phyloP scores from a whole-genome alignment of 2,329 filamentous ascomycete genomes.

The Claviceps maximensis region DNA sequence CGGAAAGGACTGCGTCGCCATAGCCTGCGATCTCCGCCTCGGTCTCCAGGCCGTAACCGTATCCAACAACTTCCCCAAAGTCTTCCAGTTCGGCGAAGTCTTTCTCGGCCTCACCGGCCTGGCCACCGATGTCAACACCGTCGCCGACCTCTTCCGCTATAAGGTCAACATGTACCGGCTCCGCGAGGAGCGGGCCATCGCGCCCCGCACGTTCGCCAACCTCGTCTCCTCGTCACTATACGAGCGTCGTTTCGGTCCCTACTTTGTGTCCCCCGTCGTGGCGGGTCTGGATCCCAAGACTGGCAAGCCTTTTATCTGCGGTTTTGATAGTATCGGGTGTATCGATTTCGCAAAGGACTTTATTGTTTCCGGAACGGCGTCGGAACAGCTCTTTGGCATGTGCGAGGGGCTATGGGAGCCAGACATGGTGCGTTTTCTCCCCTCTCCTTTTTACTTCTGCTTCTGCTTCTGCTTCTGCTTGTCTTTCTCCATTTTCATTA shows the following conservation, averaged over 20 bases:
- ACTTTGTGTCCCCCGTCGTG: slow-evolving; percentile 89
- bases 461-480: not conserved
- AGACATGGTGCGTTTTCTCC: slow-evolving; percentile 55
- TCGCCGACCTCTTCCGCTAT: slow-evolving; percentile 95
- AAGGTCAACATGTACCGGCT: slow-evolving; percentile 99
- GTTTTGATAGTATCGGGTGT: slow-evolving; percentile 97
- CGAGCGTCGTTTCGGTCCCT: slow-evolving; percentile 90
- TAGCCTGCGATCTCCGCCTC: slow-evolving; percentile 95
- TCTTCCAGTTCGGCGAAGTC: slow-evolving; percentile 93
- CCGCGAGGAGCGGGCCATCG: slow-evolving; percentile 93
- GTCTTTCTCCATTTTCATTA: not conserved
- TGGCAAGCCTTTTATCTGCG: slow-evolving; percentile 93
- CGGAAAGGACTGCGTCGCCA: slow-evolving; percentile 98
- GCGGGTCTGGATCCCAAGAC: slow-evolving; percentile 91
- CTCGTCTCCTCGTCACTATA: slow-evolving; percentile 84
- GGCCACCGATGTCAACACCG: slow-evolving; percentile 88
- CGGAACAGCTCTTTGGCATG: slow-evolving; percentile 96
- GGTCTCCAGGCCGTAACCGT: slow-evolving; percentile 93
- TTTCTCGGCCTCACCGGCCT: slow-evolving; percentile 94
- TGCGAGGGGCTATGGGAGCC: slow-evolving; percentile 98
- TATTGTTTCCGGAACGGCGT: slow-evolving; percentile 91
- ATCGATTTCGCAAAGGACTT: slow-evolving; percentile 99
- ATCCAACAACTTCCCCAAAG: slow-evolving; percentile 99
- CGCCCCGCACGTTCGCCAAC: slow-evolving; percentile 90
- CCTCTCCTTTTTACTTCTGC: too few species aligned